Percentiles rank a stretch among this genome's conserved stretches.
Conservation (phyloP, 164 flowering plant genomes). For the Taxillus chinensis region DNA sequence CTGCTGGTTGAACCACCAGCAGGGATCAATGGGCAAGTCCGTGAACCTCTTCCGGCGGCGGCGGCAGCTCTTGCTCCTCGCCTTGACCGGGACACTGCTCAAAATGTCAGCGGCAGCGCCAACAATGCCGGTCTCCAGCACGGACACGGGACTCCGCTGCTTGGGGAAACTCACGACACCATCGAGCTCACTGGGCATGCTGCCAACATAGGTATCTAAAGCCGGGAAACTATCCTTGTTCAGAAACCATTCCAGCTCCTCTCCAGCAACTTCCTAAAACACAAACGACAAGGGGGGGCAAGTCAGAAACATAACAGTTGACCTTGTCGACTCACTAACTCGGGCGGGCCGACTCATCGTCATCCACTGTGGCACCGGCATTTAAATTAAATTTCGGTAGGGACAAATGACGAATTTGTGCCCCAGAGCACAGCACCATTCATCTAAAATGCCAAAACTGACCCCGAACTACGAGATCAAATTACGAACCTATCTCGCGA, state of each 20-base stretch:
- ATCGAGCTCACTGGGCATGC: constrained; percentile 16
- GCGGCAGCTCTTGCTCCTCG: constrained; percentile 36
- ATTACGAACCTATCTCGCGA: neutral
- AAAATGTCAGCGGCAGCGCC: constrained; percentile 2
- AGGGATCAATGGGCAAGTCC: constrained; percentile 13
- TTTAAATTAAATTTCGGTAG: too few species aligned
- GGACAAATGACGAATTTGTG: too few species aligned
- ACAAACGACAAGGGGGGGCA: neutral
- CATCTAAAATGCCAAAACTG: neutral
- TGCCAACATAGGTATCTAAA: constrained; percentile 43
- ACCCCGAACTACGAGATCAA: neutral
- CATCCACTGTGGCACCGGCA: too few species aligned
- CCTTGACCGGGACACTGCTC: constrained; percentile 39
- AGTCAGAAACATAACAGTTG: neutral
- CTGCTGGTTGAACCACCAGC: constrained; percentile 15
- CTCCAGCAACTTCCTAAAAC: constrained; percentile 39
- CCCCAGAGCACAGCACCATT: neutral
- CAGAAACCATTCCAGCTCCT: constrained; percentile 78
- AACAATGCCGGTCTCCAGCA: constrained; percentile 37
- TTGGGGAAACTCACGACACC: constrained; percentile 11
- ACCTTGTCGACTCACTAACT: neutral
- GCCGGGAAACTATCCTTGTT: constrained; percentile 63
- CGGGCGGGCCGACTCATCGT: too few species aligned
- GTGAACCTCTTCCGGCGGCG: constrained; percentile 17
- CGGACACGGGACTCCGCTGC: constrained; percentile 52